Evolutionary conservation across 805 yeast genomes (phyloP), one percentile per base, ranked within the genome.

Genomic region (Yamadazyma phyllophila): DNA sequence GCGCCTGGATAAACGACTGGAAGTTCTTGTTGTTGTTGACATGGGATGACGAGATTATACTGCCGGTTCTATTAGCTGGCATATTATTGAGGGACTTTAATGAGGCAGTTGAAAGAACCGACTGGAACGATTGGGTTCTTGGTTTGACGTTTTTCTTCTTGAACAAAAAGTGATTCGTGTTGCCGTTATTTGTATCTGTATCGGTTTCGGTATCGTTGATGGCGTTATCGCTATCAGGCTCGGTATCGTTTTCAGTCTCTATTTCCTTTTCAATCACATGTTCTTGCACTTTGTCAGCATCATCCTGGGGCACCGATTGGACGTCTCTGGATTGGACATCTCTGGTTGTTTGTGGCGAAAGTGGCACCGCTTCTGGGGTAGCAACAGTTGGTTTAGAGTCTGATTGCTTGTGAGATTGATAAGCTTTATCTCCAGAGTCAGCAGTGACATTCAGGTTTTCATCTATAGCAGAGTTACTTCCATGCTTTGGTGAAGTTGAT

Each of bases 1-100:
- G 77, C 1, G 76, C 77, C 55, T 72, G 77, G 44, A 72, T 72
- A 47, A 67, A 71, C 16, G 71, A 64, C 57, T 72, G 77, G 57
- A 70, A 69, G 55, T 72, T 67, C 52, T 67, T 57, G 35, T 59
- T 47, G 63, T 60, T 47, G 26, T 59, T 35, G 40, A 44, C 35
- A 51, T 67, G 43, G 27, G 43, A 26, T 4, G 46, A 20, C 61
- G 66, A 41, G 10, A 48, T 38, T 10, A 44, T 46, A 36, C 54
- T 51, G 30, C 30, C 38, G 42, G 30, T 49, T 47, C 39, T 59
- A 57, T 43, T 52, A 62, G 39, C 16, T 32, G 44, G 41, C 2
- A 60, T 67, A 40, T 65, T 69, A 44, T 64, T 66, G 33, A 71
- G 53, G 30, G 71, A 63, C 49, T 67, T 69, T 38, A 71, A 57